Evolutionary conservation across 2,329 filamentous ascomycete species (phyloP), one percentile per base, ranked within the genome.

Genomic region (Emydomyces testavorans): DNA sequence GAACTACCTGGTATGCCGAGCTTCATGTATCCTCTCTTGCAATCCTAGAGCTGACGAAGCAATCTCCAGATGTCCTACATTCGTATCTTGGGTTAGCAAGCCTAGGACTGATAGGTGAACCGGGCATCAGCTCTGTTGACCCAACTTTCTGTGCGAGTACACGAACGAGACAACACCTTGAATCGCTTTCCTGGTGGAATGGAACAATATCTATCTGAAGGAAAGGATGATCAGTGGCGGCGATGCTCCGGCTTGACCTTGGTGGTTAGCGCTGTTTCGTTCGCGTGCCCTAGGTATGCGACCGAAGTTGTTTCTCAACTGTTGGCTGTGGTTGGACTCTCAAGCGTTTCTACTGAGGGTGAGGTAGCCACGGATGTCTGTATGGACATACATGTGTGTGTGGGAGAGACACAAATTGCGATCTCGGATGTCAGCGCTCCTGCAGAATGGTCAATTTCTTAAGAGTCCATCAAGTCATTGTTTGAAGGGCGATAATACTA

Each of bases 21-120:
- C 24, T 39, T 18, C 8, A 18, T 61, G 7, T 69, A 69, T n/a
- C 67, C 68, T 3, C 71, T 72, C 55, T 65, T 66, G 24, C 71
- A 23, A 65, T 70, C 4, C 16, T 26, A 10, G 21, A 26, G 11
- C 52, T 65, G 68, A 48, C 50, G 31, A 42, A 49, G 4, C n/a
- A 39, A 10, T 18, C 40, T 38, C 45, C 67, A 68, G 82, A 86
- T 65, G 73, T 96, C 21, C 86, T 94, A 56, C 92, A 98, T 62
- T 85, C 84, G 0, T 95, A 89, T 62, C 76, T 96, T 24, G 92
- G 88, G 0, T 75, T 96, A 28, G 84, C 87, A 1, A 82, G 85
- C 0, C 70, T 98, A 32, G 79, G 82, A 0, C 76, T 85, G 13
- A 76, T 88, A 62, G 78, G 79, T 6, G 85, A 94, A 55, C 63